phyloP scores from a whole-genome alignment of 768 basidiomycete species.

The Fistulinella prunicolor region DNA sequence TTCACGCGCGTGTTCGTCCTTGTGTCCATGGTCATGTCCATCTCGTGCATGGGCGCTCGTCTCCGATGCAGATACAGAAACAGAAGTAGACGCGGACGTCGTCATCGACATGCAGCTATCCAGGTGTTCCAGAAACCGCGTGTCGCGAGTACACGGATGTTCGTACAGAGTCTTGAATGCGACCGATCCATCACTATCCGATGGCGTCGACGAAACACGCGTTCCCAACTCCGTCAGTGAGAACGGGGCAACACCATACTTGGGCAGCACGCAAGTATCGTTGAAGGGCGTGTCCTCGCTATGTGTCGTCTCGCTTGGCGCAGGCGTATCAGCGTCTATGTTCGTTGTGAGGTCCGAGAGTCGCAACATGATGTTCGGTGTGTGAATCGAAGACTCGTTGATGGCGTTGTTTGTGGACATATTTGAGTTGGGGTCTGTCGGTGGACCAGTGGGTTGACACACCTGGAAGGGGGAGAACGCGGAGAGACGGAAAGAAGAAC shows the following conservation, averaged over 20 bases:
- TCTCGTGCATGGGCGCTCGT: neutral
- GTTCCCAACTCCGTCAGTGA: constrained; percentile 8
- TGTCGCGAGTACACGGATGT: constrained; percentile 1
- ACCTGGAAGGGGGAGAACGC: constrained; percentile 13
- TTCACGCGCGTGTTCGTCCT: neutral
- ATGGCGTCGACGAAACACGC: constrained; percentile 10
- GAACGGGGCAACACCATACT: constrained; percentile 9
- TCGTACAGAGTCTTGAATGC: no score
- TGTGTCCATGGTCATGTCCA: neutral
- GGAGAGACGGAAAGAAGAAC: constrained; percentile 26
- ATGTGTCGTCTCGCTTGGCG: constrained; percentile 7
- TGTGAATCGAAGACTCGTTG: constrained; percentile 6
- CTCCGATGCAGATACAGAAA: constrained; percentile 12
- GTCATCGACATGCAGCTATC: constrained; percentile 12
- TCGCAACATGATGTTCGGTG: constrained; percentile 13
- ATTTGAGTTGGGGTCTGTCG: neutral
- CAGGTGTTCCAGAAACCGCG: constrained; percentile 27
- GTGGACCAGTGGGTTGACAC: neutral
- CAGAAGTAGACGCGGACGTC: constrained; percentile 9
- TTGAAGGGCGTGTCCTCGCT: constrained; percentile 21
- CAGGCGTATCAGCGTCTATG: constrained; percentile 8
- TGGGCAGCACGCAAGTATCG: constrained; percentile 13
- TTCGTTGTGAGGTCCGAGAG: constrained; percentile 15
- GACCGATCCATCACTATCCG: no score
- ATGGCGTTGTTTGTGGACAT: neutral